Evolutionary conservation across 208 protist species (phyloP).

Genomic region (Trichomonas gallinae): DNA sequence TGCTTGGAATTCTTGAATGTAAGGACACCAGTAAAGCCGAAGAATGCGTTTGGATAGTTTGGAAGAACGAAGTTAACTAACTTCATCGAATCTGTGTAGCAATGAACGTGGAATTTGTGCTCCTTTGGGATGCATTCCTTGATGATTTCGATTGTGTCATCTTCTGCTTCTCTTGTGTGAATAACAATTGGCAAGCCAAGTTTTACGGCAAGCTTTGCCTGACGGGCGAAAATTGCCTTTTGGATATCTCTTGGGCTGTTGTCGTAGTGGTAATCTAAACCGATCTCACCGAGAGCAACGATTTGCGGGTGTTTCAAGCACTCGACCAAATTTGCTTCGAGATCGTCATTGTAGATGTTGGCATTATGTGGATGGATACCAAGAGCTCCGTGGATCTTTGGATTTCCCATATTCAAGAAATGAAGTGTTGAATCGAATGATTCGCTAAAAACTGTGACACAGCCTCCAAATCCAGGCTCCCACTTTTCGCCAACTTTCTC

Average conservation of each 20-base stretch:
- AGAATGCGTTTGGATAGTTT: slow-evolving; percentile 47
- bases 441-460: slow-evolving; percentile 21
- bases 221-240: slow-evolving; percentile 38
- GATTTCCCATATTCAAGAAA: neutral
- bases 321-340: slow-evolving; percentile 9
- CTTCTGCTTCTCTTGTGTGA: slow-evolving; percentile 53
- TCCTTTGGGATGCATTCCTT: slow-evolving; percentile 43
- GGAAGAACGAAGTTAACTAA: slow-evolving; percentile 42
- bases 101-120: slow-evolving; percentile 45
- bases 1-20: slow-evolving; percentile 45
- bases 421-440: neutral
- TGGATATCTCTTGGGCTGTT: slow-evolving; percentile 36
- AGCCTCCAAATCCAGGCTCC: neutral
- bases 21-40: slow-evolving; percentile 56
- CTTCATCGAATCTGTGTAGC: slow-evolving; percentile 42
- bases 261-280: slow-evolving; percentile 41
- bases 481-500: neutral
- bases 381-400: slow-evolving; percentile 4
- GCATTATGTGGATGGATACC: slow-evolving; percentile 30
- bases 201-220: slow-evolving; percentile 42
- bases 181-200: slow-evolving; percentile 49
- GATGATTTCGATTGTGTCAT: slow-evolving; percentile 51
- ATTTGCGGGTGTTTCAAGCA: slow-evolving; percentile 32
- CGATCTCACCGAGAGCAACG: slow-evolving; percentile 49
- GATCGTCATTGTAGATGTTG: neutral